Evolutionary conservation across 352 stramenopile genomes (phyloP).

Genomic region (Phytophthora fragariaefolia): DNA sequence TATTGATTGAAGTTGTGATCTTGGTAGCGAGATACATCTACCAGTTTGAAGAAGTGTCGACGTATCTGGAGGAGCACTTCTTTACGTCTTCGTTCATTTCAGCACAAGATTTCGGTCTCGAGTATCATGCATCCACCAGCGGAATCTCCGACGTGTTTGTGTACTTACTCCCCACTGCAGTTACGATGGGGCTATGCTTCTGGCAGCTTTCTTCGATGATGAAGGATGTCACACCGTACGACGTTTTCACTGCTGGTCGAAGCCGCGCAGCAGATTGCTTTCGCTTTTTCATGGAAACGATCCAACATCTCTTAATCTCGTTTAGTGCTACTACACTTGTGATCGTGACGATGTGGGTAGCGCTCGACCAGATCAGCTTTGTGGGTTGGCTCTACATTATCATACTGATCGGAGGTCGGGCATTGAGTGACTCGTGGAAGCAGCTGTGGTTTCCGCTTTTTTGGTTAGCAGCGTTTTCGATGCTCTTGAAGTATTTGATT

Average conservation of each 20-base stretch:
- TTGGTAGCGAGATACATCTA: constrained; percentile 80
- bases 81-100: constrained; percentile 79
- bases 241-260: constrained; percentile 66
- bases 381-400: constrained; percentile 75
- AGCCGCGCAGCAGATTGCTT: constrained; percentile 61
- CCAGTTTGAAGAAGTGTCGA: constrained; percentile 77
- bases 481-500: constrained; percentile 71
- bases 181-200: constrained; percentile 80
- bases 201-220: constrained; percentile 86
- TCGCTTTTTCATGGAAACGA: constrained; percentile 58
- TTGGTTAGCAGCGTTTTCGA: constrained; percentile 69
- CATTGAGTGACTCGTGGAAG: constrained; percentile 65
- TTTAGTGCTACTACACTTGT: constrained; percentile 75
- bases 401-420: constrained; percentile 59
- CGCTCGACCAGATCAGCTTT: constrained; percentile 67
- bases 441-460: constrained; percentile 83
- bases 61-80: constrained; percentile 67
- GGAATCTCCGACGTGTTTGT: constrained; percentile 78
- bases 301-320: constrained; percentile 70
- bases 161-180: constrained; percentile 75
- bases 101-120: constrained; percentile 74
- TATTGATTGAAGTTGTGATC: constrained; percentile 74
- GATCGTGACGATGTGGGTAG: constrained; percentile 74
- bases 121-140: constrained; percentile 64
- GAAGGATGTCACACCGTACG: constrained; percentile 65